A percentile compares a stretch with the other conserved stretches of the same genome.
Evolutionary conservation across 2,329 filamentous ascomycete genomes (phyloP).

Genomic region (Fusarium zealandicum): DNA sequence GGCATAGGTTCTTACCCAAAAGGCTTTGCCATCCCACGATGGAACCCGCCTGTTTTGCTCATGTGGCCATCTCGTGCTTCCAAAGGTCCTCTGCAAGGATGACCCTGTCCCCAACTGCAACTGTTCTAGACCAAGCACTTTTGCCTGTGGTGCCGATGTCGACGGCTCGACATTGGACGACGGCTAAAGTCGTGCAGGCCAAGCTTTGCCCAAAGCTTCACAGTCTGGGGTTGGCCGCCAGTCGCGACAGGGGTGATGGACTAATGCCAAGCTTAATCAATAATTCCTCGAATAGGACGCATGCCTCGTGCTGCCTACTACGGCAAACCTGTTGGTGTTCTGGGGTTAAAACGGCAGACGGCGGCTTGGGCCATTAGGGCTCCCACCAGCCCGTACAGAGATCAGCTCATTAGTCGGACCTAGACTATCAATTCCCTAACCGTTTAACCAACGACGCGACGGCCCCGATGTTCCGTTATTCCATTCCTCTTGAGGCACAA

Average conservation of each 20-base stretch:
- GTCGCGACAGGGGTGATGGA: neutral
- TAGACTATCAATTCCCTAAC: slow-evolving; percentile 1
- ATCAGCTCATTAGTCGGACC: slow-evolving; percentile 2
- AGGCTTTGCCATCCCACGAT: neutral
- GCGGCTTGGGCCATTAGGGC: slow-evolving; percentile 1
- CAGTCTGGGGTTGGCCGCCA: slow-evolving; percentile 11
- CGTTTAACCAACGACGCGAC: neutral
- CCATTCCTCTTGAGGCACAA: neutral
- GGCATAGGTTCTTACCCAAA: neutral
- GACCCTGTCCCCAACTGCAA: neutral
- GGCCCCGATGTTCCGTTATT: neutral
- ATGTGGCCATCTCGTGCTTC: slow-evolving; percentile 3
- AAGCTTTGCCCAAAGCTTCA: slow-evolving; percentile 10
- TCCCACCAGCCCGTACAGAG: neutral
- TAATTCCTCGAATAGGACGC: slow-evolving; percentile 12
- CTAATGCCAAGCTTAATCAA: slow-evolving; percentile 1
- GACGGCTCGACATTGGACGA: neutral
- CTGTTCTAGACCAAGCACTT: neutral
- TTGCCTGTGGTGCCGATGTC: neutral
- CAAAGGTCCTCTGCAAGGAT: neutral
- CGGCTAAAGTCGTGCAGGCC: slow-evolving; percentile 19
- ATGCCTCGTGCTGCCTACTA: neutral
- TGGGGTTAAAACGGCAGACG: slow-evolving; percentile 10
- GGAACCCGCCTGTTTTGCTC: neutral
- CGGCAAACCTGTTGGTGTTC: slow-evolving; percentile 3